phyloP scores from a whole-genome alignment of 805 yeast species.

The Kuraishia cidri region DNA sequence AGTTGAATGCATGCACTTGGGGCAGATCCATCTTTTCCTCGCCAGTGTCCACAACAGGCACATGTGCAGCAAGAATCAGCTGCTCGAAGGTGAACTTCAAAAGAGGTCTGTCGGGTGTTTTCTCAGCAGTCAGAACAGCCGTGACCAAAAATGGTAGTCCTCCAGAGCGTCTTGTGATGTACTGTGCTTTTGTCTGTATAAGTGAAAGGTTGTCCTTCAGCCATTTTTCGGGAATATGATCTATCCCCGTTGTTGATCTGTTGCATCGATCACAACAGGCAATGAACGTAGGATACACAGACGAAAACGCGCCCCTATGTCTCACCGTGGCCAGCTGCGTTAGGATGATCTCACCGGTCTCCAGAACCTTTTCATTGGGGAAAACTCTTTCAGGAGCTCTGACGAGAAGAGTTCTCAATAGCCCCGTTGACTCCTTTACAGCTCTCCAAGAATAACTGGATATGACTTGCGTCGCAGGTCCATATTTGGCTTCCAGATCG shows the following conservation, averaged over 20 bases:
- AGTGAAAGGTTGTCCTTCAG: slow-evolving; percentile 41
- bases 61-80: slow-evolving; percentile 45
- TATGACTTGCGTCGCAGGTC: slow-evolving; percentile 33
- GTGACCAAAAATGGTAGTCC: slow-evolving; percentile 80
- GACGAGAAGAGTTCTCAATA: slow-evolving; percentile 38
- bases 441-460: slow-evolving; percentile 77
- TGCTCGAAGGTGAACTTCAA: slow-evolving; percentile 39
- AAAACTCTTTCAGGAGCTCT: slow-evolving; percentile 16
- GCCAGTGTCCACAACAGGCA: slow-evolving; percentile 34
- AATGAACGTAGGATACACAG: slow-evolving; percentile 76
- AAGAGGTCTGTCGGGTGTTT: slow-evolving; percentile 23
- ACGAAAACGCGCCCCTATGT: slow-evolving; percentile 88
- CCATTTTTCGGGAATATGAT: slow-evolving; percentile 46
- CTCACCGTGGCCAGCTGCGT: slow-evolving; percentile 65
- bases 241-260: slow-evolving; percentile 14
- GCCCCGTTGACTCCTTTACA: slow-evolving; percentile 60
- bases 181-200: slow-evolving; percentile 50
- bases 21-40: slow-evolving; percentile 63
- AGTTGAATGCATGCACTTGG: slow-evolving; percentile 90
- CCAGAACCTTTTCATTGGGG: slow-evolving; percentile 15
- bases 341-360: slow-evolving; percentile 45
- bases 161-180: slow-evolving; percentile 84
- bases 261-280: slow-evolving; percentile 55
- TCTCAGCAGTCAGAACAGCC: slow-evolving; percentile 55
- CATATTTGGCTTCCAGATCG: slow-evolving; percentile 20